A percentile compares a stretch with the other conserved stretches of the same genome.
phyloP scores from a whole-genome alignment of 306 rosid species.

The Sindora glabra region DNA sequence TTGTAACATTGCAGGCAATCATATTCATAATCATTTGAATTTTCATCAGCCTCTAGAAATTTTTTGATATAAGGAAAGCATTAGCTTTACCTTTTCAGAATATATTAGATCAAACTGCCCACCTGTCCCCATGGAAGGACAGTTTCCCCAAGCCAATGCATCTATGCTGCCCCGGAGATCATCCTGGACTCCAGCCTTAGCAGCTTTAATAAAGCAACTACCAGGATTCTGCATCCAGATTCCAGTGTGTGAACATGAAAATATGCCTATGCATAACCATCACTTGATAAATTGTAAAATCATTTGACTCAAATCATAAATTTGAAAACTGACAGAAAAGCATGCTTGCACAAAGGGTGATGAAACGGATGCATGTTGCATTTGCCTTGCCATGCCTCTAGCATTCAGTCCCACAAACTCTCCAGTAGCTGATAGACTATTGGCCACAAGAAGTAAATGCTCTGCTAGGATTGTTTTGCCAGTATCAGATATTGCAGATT shows the following conservation, averaged over 20 bases:
- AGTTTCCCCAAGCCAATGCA: slow-evolving; percentile 87
- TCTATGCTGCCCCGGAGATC: slow-evolving; percentile 66
- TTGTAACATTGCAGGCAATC: too few species aligned
- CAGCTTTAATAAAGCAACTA: slow-evolving; percentile 71
- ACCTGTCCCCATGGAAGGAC: slow-evolving; percentile 65
- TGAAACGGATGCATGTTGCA: slow-evolving; percentile 42
- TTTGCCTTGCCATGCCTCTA: slow-evolving; percentile 66
- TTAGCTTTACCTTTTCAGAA: slow-evolving; percentile 48
- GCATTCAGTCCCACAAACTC: slow-evolving; percentile 82
- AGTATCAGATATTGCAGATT: slow-evolving; percentile 58
- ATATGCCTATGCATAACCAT: background rate
- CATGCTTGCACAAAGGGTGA: slow-evolving; percentile 93
- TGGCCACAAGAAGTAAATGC: slow-evolving; percentile 70
- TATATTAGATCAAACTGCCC: slow-evolving; percentile 66
- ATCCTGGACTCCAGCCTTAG: slow-evolving; percentile 65
- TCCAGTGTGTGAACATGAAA: slow-evolving; percentile 21
- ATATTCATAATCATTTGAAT: slow-evolving; percentile 1
- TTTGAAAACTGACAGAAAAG: slow-evolving; percentile 73
- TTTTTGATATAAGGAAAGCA: slow-evolving; percentile 6
- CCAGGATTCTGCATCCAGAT: slow-evolving; percentile 74
- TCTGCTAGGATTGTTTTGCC: slow-evolving; percentile 72
- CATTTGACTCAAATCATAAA: slow-evolving; percentile 18
- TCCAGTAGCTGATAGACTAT: slow-evolving; percentile 70
- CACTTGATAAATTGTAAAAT: background rate
- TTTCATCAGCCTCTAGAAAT: slow-evolving; percentile 4